A percentile compares a stretch with the other conserved stretches of the same genome.
Conservation (phyloP, 768 basidiomycete species). For the Scleroderma citrinum region DNA sequence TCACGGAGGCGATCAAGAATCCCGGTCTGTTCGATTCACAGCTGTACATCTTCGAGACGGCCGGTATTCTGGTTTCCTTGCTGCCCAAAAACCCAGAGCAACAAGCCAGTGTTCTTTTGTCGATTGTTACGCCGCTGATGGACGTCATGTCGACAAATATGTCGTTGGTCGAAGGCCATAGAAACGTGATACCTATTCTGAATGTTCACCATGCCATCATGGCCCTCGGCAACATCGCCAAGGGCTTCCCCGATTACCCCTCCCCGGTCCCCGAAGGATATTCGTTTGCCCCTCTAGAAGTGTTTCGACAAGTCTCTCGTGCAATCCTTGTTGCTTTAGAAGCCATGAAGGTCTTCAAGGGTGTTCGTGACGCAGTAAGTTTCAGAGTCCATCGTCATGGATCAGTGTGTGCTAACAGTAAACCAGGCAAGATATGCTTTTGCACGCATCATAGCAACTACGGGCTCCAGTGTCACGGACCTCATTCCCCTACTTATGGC, state of each 20-base stretch:
- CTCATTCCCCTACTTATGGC: slow-evolving; percentile 87
- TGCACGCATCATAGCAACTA: slow-evolving; percentile 84
- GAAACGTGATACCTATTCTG: slow-evolving; percentile 74
- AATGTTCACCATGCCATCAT: slow-evolving; percentile 90
- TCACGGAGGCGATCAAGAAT: slow-evolving; percentile 75
- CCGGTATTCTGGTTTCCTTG: slow-evolving; percentile 79
- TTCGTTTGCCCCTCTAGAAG: slow-evolving; percentile 63
- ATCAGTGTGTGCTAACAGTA: slow-evolving; percentile 6
- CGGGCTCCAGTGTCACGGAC: slow-evolving; percentile 80
- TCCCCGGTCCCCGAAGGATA: slow-evolving; percentile 60
- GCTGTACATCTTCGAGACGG: slow-evolving; percentile 90
- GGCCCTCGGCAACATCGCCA: slow-evolving; percentile 91
- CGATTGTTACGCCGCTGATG: slow-evolving; percentile 78
- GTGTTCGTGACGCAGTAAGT: slow-evolving; percentile 88
- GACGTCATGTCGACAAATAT: slow-evolving; percentile 59
- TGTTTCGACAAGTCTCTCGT: slow-evolving; percentile 82
- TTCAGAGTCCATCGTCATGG: background rate
- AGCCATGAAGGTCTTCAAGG: slow-evolving; percentile 79
- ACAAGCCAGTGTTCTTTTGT: slow-evolving; percentile 63
- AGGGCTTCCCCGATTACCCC: slow-evolving; percentile 93
- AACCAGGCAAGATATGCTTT: slow-evolving; percentile 86
- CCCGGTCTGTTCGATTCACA: slow-evolving; percentile 80
- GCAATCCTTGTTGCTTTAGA: slow-evolving; percentile 83
- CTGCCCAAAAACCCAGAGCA: slow-evolving; percentile 60
- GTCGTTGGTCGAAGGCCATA: slow-evolving; percentile 48